These are phyloP conservation scores for Colletotrichum viniferum DNA, from an alignment of 2,329 filamentous ascomycete genomes.

Conservation along the genomic window DNA sequence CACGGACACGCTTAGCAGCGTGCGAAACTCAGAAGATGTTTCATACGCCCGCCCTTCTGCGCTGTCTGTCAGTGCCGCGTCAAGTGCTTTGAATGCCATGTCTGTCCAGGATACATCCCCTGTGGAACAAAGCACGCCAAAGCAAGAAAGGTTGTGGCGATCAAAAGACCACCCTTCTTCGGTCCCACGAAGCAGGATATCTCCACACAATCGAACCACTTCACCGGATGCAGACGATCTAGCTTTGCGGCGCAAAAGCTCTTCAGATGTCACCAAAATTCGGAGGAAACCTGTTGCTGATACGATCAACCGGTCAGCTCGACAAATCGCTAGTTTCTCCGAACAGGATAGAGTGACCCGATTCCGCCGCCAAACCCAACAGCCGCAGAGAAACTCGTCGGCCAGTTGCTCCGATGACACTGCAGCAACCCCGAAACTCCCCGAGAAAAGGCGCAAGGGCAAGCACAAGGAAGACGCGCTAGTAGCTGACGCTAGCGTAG, in stretches of 20 bases:
- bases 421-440: neutral
- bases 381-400: neutral
- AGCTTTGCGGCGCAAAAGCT: neutral
- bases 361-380: neutral
- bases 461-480: conserved; percentile 37
- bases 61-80: conserved; percentile 60
- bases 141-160: neutral
- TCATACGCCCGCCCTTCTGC: conserved; percentile 43
- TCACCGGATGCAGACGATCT: neutral
- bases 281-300: conserved; percentile 8
- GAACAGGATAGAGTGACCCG: conserved; percentile 1
- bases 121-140: conserved; percentile 7
- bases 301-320: neutral
- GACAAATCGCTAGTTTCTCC: neutral
- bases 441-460: conserved; percentile 8
- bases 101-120: conserved; percentile 15
- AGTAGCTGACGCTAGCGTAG: conserved; percentile 50
- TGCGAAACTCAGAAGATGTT: conserved; percentile 46
- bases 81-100: conserved; percentile 52
- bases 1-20: conserved; percentile 29
- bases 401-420: conserved; percentile 5
- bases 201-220: neutral
- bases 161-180: neutral
- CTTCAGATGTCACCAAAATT: neutral
- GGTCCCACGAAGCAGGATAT: neutral